Conservation (phyloP, 495 filamentous ascomycete species). For the Niebla homalea region DNA sequence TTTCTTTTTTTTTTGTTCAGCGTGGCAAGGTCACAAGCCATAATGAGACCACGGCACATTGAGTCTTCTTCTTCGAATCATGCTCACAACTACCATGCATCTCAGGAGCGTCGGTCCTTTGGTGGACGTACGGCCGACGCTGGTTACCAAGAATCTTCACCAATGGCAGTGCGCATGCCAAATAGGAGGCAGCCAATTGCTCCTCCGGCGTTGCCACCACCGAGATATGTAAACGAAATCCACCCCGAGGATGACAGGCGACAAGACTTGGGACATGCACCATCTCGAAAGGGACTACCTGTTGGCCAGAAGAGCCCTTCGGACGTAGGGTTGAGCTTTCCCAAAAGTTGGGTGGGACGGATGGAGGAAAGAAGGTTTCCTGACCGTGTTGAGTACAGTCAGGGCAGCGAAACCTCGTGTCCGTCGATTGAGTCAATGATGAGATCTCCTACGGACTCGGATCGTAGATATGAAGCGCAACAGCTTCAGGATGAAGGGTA, state of each 20-base stretch:
- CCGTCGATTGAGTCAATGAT: conserved; percentile 18
- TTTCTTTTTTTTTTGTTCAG: conserved; percentile 16
- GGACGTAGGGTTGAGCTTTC: conserved; percentile 34
- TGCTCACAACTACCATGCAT: conserved; percentile 37
- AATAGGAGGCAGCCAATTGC: conserved; percentile 25
- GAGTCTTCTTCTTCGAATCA: conserved; percentile 38
- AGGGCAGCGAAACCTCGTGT: conserved; percentile 22
- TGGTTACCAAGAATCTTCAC: conserved; percentile 19
- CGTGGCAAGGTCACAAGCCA: conserved; percentile 23
- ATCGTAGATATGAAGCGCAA: conserved; percentile 16
- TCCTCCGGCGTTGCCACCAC: conserved; percentile 53
- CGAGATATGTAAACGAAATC: conserved; percentile 39
- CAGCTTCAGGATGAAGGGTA: conserved; percentile 37
- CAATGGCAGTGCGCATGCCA: conserved; percentile 46
- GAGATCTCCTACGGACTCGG: conserved; percentile 19
- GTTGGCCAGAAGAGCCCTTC: conserved; percentile 20
- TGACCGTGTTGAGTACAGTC: conserved; percentile 17
- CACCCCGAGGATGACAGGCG: conserved; percentile 44
- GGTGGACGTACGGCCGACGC: conserved; percentile 16
- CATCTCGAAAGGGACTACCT: conserved; percentile 28
- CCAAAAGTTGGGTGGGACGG: conserved; percentile 29
- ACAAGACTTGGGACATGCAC: conserved; percentile 44
- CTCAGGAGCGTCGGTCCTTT: conserved; percentile 14
- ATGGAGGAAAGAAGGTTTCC: conserved; percentile 12
- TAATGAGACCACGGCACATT: conserved; percentile 46